phyloP scores from a whole-genome alignment of 2,329 filamentous ascomycete species.

The Ophiostoma montium region DNA sequence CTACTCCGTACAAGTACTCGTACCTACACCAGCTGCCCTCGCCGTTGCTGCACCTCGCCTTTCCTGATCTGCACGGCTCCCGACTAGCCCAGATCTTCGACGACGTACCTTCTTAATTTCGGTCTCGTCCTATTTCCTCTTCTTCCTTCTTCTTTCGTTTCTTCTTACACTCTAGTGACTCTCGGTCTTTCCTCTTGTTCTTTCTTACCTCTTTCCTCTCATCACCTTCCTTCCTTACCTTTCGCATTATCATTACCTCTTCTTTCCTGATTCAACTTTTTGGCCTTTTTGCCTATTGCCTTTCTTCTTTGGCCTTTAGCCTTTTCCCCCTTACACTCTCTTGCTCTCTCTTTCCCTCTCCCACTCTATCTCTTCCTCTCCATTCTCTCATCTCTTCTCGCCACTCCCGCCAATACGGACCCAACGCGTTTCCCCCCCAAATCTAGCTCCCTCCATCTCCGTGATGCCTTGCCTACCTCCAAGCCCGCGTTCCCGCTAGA shows the following conservation, averaged over 20 bases:
- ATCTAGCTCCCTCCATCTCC: not conserved
- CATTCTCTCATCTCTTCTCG: not conserved
- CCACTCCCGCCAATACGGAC: not conserved
- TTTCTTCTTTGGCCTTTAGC: not conserved
- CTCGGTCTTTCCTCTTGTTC: not conserved
- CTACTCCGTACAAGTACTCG: no score
- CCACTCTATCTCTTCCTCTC: not conserved
- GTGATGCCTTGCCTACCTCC: not conserved
- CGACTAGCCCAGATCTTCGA: constrained; percentile 4
- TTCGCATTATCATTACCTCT: not conserved
- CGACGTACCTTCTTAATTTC: constrained; percentile 1
- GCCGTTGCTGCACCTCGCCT: not conserved
- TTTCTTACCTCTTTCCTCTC: not conserved
- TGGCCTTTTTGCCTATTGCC: not conserved
- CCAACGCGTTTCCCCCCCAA: not conserved
- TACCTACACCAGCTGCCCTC: not conserved
- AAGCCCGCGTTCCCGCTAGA: not conserved
- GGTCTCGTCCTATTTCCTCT: not conserved
- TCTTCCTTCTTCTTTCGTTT: not conserved
- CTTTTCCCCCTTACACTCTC: not conserved
- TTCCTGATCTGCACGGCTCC: constrained; percentile 3
- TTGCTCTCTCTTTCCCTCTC: not conserved
- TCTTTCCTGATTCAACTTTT: not conserved
- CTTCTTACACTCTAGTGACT: not conserved
- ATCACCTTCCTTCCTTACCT: not conserved